phyloP scores from a whole-genome alignment of 352 stramenopile genomes.

The Pythium aristosporum region DNA sequence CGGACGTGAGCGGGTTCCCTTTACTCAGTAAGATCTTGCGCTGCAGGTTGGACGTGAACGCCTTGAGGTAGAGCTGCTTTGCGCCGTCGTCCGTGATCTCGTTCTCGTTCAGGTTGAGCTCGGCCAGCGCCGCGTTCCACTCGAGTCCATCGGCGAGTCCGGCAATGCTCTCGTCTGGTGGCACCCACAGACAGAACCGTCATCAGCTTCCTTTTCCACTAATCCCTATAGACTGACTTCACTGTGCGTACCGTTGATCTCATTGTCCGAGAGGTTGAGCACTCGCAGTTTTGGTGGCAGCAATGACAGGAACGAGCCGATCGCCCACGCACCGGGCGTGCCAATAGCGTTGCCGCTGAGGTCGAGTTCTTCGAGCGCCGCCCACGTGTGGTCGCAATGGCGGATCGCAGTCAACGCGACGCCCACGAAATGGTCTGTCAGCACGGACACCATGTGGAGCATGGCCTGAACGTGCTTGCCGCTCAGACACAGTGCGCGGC shows the following conservation, averaged over 20 bases:
- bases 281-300: slow-evolving; percentile 34
- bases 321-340: slow-evolving; percentile 32
- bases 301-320: slow-evolving; percentile 45
- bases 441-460: slow-evolving; percentile 32
- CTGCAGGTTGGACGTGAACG: slow-evolving; percentile 45
- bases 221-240: not conserved
- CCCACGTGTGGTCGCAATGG: slow-evolving; percentile 18
- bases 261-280: slow-evolving; percentile 52
- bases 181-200: not conserved
- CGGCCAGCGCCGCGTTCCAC: slow-evolving; percentile 37
- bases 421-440: slow-evolving; percentile 33
- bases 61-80: slow-evolving; percentile 50
- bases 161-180: slow-evolving; percentile 37
- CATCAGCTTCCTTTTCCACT: no score
- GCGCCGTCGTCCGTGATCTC: slow-evolving; percentile 47
- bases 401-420: slow-evolving; percentile 32
- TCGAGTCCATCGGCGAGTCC: slow-evolving; percentile 49
- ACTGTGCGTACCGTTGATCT: slow-evolving; percentile 39
- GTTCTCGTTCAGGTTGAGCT: slow-evolving; percentile 55
- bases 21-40: slow-evolving; percentile 37
- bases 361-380: slow-evolving; percentile 43
- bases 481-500: slow-evolving; percentile 14
- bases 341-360: slow-evolving; percentile 56
- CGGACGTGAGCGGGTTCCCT: slow-evolving; percentile 43
- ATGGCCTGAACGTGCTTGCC: slow-evolving; percentile 26